Evolutionary conservation across 139 green algal genomes (phyloP).

Genomic region (Raphidocelis subcapitata): DNA sequence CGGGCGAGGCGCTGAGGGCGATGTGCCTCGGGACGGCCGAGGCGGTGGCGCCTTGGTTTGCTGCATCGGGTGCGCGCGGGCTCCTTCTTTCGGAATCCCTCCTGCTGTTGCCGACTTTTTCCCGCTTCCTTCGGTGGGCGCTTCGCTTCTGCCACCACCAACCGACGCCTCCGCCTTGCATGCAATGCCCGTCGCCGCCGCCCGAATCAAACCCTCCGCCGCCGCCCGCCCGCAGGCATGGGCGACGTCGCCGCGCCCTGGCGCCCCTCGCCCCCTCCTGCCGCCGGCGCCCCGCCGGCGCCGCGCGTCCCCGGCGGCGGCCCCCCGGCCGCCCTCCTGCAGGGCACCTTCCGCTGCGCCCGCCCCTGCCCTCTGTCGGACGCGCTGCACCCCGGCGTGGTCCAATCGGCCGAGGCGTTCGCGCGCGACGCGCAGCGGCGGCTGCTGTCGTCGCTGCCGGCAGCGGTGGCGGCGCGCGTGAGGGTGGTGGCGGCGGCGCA

Average conservation of each 20-base stretch:
- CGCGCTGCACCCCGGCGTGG: constrained; percentile 18
- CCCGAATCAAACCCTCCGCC: too few species aligned
- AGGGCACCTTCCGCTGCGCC: too few species aligned
- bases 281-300: too few species aligned
- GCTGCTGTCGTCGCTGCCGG: constrained; percentile 11
- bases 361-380: neutral
- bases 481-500: constrained; percentile 18
- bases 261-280: neutral
- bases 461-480: constrained; percentile 1
- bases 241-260: constrained; percentile 12
- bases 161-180: too few species aligned
- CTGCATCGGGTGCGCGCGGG: constrained; percentile 26
- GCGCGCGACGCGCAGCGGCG: constrained; percentile 18
- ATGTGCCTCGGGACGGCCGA: constrained; percentile 14
- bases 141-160: too few species aligned
- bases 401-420: constrained; percentile 23
- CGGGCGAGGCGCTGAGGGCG: constrained; percentile 4
- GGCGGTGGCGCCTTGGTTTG: constrained; percentile 22
- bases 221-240: too few species aligned
- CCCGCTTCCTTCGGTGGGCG: too few species aligned
- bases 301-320: too few species aligned
- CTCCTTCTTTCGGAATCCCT: too few species aligned
- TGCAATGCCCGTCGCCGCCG: too few species aligned
- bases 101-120: too few species aligned
- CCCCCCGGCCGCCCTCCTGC: too few species aligned